Evolutionary conservation across 129 eudicot species (phyloP), one percentile per base, ranked within the genome.

Genomic region (Saussurea involucrata): DNA sequence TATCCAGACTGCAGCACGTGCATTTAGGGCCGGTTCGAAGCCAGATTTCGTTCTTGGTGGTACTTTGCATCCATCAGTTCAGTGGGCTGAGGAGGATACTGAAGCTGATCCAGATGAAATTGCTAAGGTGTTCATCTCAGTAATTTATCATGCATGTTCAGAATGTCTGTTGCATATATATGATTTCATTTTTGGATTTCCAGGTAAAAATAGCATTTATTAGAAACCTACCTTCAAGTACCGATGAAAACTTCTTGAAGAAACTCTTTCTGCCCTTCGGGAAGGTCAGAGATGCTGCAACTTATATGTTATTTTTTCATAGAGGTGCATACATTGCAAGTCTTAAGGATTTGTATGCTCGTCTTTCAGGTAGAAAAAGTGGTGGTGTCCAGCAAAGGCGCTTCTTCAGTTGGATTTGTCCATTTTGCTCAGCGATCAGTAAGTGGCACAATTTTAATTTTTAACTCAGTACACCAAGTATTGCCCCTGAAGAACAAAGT

Each of bases 1-100:
- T 67, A 84, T 69, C 79, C 96, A 92, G 97, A 88, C 97, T 71
- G 97, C 97, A 25, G 87, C 97, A 72, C 93, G 97, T 58, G 96
- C 97, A 57, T 78, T 68, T 33, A 83, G 93, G 80, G 91, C 73
- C 33, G 93, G 87, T 69, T 81, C 90, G 20, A 84, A 70, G 75
- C 84, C 96, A 29, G 91, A 84, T 70, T 92, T 92, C 79, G 72
- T 84, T 71, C 87, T 92, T 75, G 91, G 76, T 76, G 95, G 93
- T 24, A 84, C 80, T 71, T 60, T 82, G 84, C 97, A 89, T 83
- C 97, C 97, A 76, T 71, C 88, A 73, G 91, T 92, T 68, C 80
- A 87, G 81, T 92, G 97, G 97, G 97, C 93, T 57, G 90, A 89
- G 78, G 97, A 89, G 69, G 91, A 85, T 73, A 66, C 87, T 36